phyloP scores from a whole-genome alignment of 352 stramenopile genomes.

The Halophytophthora batemanensis region DNA sequence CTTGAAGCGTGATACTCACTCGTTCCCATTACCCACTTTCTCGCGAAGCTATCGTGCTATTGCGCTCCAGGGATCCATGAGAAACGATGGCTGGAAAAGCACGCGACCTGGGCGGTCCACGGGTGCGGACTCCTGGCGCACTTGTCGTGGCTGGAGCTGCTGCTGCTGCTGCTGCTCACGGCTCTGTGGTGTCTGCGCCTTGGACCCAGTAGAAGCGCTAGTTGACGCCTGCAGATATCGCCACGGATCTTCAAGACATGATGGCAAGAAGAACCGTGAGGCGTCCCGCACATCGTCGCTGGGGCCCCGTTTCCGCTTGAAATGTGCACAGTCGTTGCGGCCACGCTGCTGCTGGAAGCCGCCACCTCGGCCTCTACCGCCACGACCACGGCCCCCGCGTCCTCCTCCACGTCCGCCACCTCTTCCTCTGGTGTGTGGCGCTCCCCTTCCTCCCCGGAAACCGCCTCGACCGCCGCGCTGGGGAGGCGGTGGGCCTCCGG shows the following conservation, averaged over 20 bases:
- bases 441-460: conserved; percentile 1
- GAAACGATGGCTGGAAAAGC: conserved; percentile 71
- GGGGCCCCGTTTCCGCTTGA: conserved; percentile 46
- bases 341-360: conserved; percentile 23
- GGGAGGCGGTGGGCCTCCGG: conserved; percentile 1
- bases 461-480: conserved; percentile 17
- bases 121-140: conserved; percentile 3
- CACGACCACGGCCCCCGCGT: conserved; percentile 18
- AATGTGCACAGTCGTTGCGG: conserved; percentile 14
- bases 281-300: conserved; percentile 42
- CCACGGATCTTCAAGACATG: conserved; percentile 71
- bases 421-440: not conserved
- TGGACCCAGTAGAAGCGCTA: not conserved
- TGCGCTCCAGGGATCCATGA: conserved; percentile 51
- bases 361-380: conserved; percentile 16
- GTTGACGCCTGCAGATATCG: conserved; percentile 23
- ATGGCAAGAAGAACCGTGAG: conserved; percentile 61
- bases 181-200: conserved; percentile 2
- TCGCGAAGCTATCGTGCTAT: not conserved
- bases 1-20: too few relatives aligned
- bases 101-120: conserved; percentile 36
- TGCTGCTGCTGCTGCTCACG: conserved; percentile 8
- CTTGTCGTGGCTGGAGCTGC: conserved; percentile 17
- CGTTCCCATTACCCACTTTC: too few relatives aligned
- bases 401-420: conserved; percentile 12